Conservation (phyloP, 148 eudicot species). For the Camellia sinensis region DNA sequence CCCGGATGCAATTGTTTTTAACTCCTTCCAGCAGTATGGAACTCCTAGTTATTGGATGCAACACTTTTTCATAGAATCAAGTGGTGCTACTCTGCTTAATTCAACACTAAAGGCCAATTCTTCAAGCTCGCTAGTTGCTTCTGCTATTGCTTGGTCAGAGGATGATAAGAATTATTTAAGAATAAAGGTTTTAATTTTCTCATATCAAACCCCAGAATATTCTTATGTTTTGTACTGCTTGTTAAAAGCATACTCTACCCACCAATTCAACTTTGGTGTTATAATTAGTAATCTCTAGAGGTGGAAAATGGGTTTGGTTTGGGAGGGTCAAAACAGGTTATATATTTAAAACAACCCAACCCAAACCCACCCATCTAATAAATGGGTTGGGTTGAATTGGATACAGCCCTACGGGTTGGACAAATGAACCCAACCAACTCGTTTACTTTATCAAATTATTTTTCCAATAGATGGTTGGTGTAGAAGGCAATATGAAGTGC, state of each 20-base stretch:
- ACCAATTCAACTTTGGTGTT: background rate
- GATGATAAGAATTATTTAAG: constrained; percentile 50
- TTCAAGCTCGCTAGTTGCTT: constrained; percentile 56
- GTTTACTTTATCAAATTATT: too few species aligned
- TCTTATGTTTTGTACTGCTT: background rate
- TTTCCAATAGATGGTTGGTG: too few species aligned
- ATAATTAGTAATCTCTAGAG: background rate
- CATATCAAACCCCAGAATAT: background rate
- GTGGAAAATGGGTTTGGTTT: too few species aligned
- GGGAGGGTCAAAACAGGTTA: too few species aligned
- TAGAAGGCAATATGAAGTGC: background rate
- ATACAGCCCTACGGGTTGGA: too few species aligned
- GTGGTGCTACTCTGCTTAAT: constrained; percentile 68
- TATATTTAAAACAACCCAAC: too few species aligned
- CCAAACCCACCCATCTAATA: too few species aligned
- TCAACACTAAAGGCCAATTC: constrained; percentile 44
- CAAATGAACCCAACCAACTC: too few species aligned
- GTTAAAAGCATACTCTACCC: background rate
- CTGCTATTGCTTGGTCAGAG: constrained; percentile 66
- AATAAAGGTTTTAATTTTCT: constrained; percentile 54
- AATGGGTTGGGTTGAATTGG: too few species aligned
- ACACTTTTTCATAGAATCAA: constrained; percentile 64
- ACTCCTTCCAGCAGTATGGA: constrained; percentile 70
- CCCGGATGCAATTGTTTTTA: constrained; percentile 87
- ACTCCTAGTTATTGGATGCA: constrained; percentile 99